These are phyloP conservation scores for Cicer yamashitae DNA, from an alignment of 306 rosid genomes.

Conservation along the genomic window DNA sequence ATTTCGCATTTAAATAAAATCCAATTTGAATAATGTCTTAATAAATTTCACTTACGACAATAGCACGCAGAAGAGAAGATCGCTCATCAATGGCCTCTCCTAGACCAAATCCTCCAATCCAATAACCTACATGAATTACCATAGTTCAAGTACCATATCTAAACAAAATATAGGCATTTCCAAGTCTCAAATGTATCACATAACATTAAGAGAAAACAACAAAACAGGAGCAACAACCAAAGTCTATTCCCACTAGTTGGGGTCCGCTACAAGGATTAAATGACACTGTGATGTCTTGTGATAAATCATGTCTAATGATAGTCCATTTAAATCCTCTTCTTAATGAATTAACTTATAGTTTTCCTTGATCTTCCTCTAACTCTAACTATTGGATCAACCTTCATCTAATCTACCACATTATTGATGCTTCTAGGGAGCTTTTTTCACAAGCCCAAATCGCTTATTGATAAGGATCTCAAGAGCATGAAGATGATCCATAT, in stretches of 20 bases:
- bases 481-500: no score
- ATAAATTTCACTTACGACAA: slow-evolving; percentile 61
- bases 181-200: slow-evolving; percentile 9
- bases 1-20: slow-evolving; percentile 1
- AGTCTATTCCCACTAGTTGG: background rate
- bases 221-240: slow-evolving; percentile 10
- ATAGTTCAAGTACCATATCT: slow-evolving; percentile 31
- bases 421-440: background rate
- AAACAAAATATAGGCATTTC: slow-evolving; percentile 2
- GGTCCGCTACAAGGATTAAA: background rate
- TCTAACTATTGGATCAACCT: background rate
- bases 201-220: slow-evolving; percentile 4
- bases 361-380: background rate
- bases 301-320: background rate
- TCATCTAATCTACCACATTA: background rate
- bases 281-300: no score
- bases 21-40: slow-evolving; percentile 24
- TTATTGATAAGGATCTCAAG: no score
- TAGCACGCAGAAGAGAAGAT: slow-evolving; percentile 69
- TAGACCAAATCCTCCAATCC: slow-evolving; percentile 96
- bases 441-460: background rate
- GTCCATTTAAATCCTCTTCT: background rate
- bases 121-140: slow-evolving; percentile 67
- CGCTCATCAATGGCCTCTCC: slow-evolving; percentile 91
- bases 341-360: slow-evolving; percentile 1